Evolutionary conservation across 139 green algal species (phyloP), one percentile per base, ranked within the genome.

Genomic region (Chlorella vulgaris): DNA sequence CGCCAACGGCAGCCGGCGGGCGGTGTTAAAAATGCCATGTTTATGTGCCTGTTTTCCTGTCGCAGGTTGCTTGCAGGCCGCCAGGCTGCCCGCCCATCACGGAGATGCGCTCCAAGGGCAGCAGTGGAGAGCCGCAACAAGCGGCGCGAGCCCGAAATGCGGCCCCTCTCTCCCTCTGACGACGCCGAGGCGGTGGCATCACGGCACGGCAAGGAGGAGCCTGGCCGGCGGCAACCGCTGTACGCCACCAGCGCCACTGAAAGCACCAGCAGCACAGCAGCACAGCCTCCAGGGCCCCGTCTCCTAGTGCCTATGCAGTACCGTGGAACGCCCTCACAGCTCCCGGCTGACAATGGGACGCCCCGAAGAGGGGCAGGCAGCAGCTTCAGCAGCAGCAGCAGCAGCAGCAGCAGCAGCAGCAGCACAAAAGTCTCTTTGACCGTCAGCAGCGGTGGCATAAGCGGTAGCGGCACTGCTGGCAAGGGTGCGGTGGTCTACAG

Each of bases 221-320:
- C 10, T 22, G 36, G 50, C 71, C 22, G 22, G 22, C 24, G 33
- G 24, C 39, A 58, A 28, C 39, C n/a, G 26, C 8, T 24, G 10
- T 35, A 4, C 21, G 31, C 6, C 18, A 55, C 28, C 71, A 66
- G 71, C 50, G 55, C 26, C 50, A 47, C 28, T 24, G 50, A 7
- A 36, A 50, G 53, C 51, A 69, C 29, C 73, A 51, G 31, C 35
- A 21, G 24, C 73, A 53, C 28, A 28, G 21, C 3, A 22, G 10
- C 35, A 21, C 53, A 47, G 50, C 47, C 75, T 1, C 40, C 61
- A n/a, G n/a, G n/a, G n/a, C n/a, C n/a, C n/a, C n/a, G n/a, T n/a
- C n/a, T n/a, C 1, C 55, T 80, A 19, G 42, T 82, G 18, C 82
- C 76, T 0, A 74, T 86, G 76, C 50, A 36, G 22, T 74, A 74